Base-by-base conservation (phyloP, 2,329 filamentous ascomycete species). In the Amesomyces nigricolor region DNA sequence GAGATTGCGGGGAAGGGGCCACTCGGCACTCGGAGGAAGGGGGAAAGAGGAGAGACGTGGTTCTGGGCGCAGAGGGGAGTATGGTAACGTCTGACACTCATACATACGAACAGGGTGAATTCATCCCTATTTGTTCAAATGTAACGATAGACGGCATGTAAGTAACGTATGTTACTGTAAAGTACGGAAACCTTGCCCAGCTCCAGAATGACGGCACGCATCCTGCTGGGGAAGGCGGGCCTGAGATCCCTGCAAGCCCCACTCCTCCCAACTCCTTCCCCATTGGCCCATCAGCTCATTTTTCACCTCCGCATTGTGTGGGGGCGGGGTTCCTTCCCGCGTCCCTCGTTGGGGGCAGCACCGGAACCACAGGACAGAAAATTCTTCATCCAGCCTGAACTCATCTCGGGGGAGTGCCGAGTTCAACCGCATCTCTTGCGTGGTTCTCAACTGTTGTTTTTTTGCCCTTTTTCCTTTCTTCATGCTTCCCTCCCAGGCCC, bases 251-350 rank as follows among this genome's bases (percentile, higher is more conserved):
- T n/a, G 11, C 45, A 22, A n/a, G 37, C 38, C 43, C 35, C 30
- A 22, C 52, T 17, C 37, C 6, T 50, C 17, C 35, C 43, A 44
- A 22, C 45, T 47, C 38, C 43, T 48, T 53, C 50, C 46, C 48
- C 32, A 47, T 54, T 53, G 30, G 40, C 38, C 22, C 49, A 44
- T 52, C 47, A 50, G 46, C 40, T 47, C 43, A 30, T 40, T 54
- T 62, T 65, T 62, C 66, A 47, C 51, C 70, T 72, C 70, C 70
- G 71, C 71, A 72, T 71, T 70, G 51, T 58, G 57, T 58, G 57
- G 57, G 57, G 57, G 57, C 47, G 57, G 57, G 57, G 53, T 16
- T 37, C 32, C 40, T 35, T 47, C 9, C n/a, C 22, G 26, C 14
- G 3, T 53, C 16, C 22, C 22, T 26, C 22, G 22, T 48, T 45